Base-by-base conservation (phyloP, 2,329 filamentous ascomycete species). In the Iodosphaeria phyllophila region DNA sequence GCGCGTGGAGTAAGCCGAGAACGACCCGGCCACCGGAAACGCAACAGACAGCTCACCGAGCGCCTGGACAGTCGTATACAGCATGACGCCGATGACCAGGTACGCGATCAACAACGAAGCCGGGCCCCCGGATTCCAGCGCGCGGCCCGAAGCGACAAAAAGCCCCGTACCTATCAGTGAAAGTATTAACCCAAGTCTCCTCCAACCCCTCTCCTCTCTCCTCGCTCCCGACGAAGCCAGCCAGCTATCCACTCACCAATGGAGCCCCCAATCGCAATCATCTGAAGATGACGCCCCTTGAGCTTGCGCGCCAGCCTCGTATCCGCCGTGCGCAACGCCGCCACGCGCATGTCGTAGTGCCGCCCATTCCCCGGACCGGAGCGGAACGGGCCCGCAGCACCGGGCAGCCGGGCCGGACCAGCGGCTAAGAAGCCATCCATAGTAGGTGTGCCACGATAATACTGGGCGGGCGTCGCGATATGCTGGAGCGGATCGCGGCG, bases 231-330 rank as follows among this genome's bases (percentile, higher is more conserved):
- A n/a, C n/a, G n/a, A n/a, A n/a, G n/a, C n/a, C n/a, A n/a, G n/a
- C n/a, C n/a, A n/a, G n/a, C n/a, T n/a, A n/a, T n/a, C n/a, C n/a
- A 34, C 48, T 20, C 54, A 68, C 77, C 78, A 40, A 92, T 92
- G 8, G 78, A 86, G 21, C 84, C 84, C 38, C 83, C 83, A 36
- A 93, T 92, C 9, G 86, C 86, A 58, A 93, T 93, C 86, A 93
- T 93, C 55, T 93, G 84, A 44, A 93, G 46, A 56, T 95, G 86
- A 23, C 83, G 64, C 12, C 73, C 71, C 51, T 91, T 89, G 36
- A 92, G 52, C 46, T 71, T 74, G 40, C 83, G 63, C 25, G 76
- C 69, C 25, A 95, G 59, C 6, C 75, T 70, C 22, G 78, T 74
- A 34, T 73, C 63, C 4, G 79, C 76, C 2, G 80, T 84, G 42